A percentile compares a stretch with the other conserved stretches of the same genome.
These are phyloP conservation scores for Lachnellula hyalina DNA, from an alignment of 2,329 filamentous ascomycete species.

Conservation along the genomic window DNA sequence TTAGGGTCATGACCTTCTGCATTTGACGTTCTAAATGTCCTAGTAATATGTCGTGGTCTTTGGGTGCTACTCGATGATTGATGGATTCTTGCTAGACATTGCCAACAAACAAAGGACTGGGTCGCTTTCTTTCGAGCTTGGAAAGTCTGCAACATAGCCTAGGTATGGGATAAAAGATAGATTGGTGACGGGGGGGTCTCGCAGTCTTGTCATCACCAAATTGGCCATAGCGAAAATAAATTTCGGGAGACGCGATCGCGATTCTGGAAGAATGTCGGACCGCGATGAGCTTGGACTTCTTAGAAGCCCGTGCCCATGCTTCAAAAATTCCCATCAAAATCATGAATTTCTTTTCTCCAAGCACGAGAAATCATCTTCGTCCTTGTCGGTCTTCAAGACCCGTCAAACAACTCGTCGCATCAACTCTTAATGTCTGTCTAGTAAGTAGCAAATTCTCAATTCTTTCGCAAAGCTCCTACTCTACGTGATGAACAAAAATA, in stretches of 20 bases:
- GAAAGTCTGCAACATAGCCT: conserved; percentile 22
- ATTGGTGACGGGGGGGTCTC: no score
- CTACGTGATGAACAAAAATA: conserved; percentile 35
- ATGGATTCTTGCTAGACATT: conserved; percentile 20
- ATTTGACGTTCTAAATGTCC: not conserved
- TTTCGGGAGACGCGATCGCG: conserved; percentile 9
- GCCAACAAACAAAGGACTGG: conserved; percentile 23
- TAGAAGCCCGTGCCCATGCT: not conserved
- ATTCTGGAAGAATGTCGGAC: not conserved
- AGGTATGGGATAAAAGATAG: no score
- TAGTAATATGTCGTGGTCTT: not conserved
- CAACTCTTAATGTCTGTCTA: not conserved
- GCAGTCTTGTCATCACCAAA: no score
- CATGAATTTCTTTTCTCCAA: not conserved
- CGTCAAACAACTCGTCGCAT: not conserved
- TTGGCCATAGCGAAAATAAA: not conserved
- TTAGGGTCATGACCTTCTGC: not conserved
- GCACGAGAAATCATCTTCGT: not conserved
- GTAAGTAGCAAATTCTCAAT: not conserved
- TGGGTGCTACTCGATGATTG: not conserved
- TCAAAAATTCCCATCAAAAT: not conserved
- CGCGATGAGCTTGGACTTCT: not conserved
- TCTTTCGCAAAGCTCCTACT: not conserved
- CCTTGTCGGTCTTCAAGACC: not conserved
- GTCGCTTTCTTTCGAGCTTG: conserved; percentile 6